A percentile compares a stretch with the other conserved stretches of the same genome.
Evolutionary conservation across 2,329 filamentous ascomycete genomes (phyloP).

Genomic region (Alternaria gansuensis): DNA sequence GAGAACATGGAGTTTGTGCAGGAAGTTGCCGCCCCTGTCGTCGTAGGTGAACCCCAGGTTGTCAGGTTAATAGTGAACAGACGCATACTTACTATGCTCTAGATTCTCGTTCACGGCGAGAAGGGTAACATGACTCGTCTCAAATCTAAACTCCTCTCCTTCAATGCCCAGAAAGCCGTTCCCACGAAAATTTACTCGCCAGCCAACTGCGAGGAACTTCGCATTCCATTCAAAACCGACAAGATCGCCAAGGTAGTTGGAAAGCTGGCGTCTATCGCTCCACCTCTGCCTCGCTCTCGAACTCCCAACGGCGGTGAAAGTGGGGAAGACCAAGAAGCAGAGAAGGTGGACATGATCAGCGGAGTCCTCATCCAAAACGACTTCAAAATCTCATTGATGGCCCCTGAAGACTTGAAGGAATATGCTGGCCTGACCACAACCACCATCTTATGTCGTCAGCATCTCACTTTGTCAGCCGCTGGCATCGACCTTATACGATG

Average conservation of each 20-base stretch:
- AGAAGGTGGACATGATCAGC: constrained; percentile 70
- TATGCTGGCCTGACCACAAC: constrained; percentile 98
- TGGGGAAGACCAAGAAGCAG: constrained; percentile 32
- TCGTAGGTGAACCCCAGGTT: constrained; percentile 68
- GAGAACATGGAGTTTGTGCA: constrained; percentile 98
- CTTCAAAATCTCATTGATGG: constrained; percentile 97
- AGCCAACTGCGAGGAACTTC: constrained; percentile 91
- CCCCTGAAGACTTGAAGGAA: constrained; percentile 91
- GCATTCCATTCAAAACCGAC: constrained; percentile 93
- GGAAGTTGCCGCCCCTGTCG: constrained; percentile 88
- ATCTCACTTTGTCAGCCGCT: constrained; percentile 84
- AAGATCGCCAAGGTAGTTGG: constrained; percentile 97
- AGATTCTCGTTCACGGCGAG: constrained; percentile 97
- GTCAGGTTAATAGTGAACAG: neutral
- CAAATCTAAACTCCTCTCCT: constrained; percentile 91
- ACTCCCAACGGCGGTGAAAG: constrained; percentile 40
- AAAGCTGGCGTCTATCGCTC: constrained; percentile 82
- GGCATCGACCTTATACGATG: constrained; percentile 91
- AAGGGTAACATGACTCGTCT: constrained; percentile 98
- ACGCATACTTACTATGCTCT: constrained; percentile 15
- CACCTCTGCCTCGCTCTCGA: constrained; percentile 61
- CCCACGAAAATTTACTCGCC: constrained; percentile 95
- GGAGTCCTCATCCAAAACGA: constrained; percentile 97
- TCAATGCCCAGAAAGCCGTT: constrained; percentile 80
- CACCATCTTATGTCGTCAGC: constrained; percentile 90